Evolutionary conservation across 2,329 filamentous ascomycete species (phyloP).

Genomic region (Claviceps capensis): DNA sequence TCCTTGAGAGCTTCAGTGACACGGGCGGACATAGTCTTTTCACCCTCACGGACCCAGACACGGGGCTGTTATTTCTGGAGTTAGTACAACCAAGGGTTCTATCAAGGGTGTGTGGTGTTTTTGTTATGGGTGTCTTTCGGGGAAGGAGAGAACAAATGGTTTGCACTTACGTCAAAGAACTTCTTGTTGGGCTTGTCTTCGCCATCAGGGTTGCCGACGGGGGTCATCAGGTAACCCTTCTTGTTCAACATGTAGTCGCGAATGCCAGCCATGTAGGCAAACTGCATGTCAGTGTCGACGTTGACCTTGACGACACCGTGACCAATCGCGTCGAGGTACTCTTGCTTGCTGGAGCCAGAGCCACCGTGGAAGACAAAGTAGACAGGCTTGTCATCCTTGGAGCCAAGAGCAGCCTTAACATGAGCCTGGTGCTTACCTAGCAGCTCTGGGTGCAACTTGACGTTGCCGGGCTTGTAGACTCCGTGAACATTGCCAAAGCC

Average conservation of each 20-base stretch:
- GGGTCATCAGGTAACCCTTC: constrained; percentile 80
- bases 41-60: constrained; percentile 91
- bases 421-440: constrained; percentile 92
- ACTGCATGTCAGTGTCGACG: constrained; percentile 96
- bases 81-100: not conserved
- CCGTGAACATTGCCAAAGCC: constrained; percentile 99
- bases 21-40: constrained; percentile 88
- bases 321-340: constrained; percentile 78
- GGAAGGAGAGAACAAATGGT: not conserved
- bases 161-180: constrained; percentile 46
- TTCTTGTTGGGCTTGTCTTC: constrained; percentile 99
- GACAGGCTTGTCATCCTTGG: constrained; percentile 74
- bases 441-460: constrained; percentile 90
- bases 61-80: constrained; percentile 42
- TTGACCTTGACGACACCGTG: constrained; percentile 99
- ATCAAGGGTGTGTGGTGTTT: not conserved
- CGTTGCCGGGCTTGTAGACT: constrained; percentile 97
- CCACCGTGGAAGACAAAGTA: constrained; percentile 99
- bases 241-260: constrained; percentile 89
- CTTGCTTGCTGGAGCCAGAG: constrained; percentile 78
- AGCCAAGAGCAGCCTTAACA: constrained; percentile 66
- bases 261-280: constrained; percentile 82
- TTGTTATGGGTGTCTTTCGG: not conserved
- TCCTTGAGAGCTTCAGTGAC: constrained; percentile 71
- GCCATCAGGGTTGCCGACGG: constrained; percentile 91